These are phyloP conservation scores for Ustilago esculenta DNA, from an alignment of 1,284 basidiomycete genomes.

Conservation along the genomic window DNA sequence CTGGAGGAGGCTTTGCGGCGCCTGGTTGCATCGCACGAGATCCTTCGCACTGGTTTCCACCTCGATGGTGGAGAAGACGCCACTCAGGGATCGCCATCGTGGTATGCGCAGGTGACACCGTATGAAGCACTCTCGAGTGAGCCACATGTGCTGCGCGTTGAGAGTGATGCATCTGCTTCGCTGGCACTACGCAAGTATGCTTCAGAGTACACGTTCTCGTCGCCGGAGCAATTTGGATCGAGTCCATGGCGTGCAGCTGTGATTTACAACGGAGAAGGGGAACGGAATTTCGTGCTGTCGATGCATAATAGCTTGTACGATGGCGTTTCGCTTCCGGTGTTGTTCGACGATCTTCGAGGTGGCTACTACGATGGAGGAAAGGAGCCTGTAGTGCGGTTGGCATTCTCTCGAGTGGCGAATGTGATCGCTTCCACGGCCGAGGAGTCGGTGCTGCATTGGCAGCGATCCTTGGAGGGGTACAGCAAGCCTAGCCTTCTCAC, in stretches of 20 bases:
- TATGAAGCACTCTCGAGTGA: no score
- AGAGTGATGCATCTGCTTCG: no score
- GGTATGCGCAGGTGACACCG: no score
- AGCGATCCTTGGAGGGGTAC: no score
- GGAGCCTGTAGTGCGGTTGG: not conserved
- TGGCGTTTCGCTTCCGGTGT: conserved; percentile 13
- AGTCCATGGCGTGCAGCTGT: conserved; percentile 14
- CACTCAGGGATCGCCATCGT: no score
- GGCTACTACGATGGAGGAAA: conserved; percentile 1
- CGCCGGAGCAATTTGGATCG: conserved; percentile 3
- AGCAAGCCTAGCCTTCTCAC: no score
- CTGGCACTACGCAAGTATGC: no score
- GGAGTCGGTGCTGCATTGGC: no score
- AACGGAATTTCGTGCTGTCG: conserved; percentile 8
- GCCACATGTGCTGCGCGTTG: no score
- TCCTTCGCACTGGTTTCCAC: conserved; percentile 14
- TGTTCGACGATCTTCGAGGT: conserved; percentile 10
- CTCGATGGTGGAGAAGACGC: conserved; percentile 1
- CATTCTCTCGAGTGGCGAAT: no score
- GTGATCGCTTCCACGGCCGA: no score
- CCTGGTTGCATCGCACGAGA: conserved; percentile 9
- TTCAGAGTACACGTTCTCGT: no score
- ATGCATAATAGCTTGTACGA: conserved; percentile 28
- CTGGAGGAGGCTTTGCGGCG: conserved; percentile 10
- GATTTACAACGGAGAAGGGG: not conserved